Percentiles rank a stretch among this genome's conserved stretches.
Evolutionary conservation across 208 protist species (phyloP).

Genomic region (Trypanosoma congolense): DNA sequence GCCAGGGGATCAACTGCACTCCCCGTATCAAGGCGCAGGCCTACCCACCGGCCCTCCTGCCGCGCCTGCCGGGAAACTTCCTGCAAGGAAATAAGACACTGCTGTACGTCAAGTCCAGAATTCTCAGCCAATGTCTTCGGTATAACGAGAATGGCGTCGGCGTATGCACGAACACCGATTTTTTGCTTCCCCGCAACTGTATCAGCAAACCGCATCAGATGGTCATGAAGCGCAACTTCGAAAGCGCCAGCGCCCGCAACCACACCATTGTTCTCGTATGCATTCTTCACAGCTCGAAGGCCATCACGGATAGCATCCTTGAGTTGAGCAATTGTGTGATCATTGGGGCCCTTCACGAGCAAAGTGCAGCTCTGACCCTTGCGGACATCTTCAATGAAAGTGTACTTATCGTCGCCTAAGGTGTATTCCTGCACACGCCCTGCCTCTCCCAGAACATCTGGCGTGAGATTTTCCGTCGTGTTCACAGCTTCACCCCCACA

Average conservation of each 20-base stretch:
- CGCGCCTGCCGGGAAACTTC: constrained; percentile 78
- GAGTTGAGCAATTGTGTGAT: constrained; percentile 99
- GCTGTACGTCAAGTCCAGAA: constrained; percentile 97
- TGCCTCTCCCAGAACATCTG: constrained; percentile 94
- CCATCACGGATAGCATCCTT: constrained; percentile 99
- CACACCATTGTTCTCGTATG: constrained; percentile 92
- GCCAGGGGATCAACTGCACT: constrained; percentile 92
- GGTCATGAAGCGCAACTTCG: constrained; percentile 92
- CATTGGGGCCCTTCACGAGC: constrained; percentile 98
- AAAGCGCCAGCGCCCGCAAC: constrained; percentile 98
- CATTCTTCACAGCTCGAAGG: constrained; percentile 98
- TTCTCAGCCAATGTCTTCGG: constrained; percentile 99
- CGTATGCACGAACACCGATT: constrained; percentile 98
- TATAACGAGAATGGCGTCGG: constrained; percentile 97
- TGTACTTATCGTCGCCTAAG: constrained; percentile 99
- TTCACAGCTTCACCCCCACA: constrained; percentile 98
- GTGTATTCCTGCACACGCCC: constrained; percentile 97
- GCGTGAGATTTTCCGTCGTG: constrained; percentile 95
- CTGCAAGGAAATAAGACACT: constrained; percentile 95
- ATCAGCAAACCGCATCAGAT: constrained; percentile 92
- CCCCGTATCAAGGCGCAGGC: constrained; percentile 97
- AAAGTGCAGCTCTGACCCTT: constrained; percentile 98
- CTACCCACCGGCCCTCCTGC: constrained; percentile 75
- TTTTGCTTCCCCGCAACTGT: constrained; percentile 88
- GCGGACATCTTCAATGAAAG: constrained; percentile 98